A percentile compares a stretch with the other conserved stretches of the same genome.
Conservation (phyloP, 2,329 filamentous ascomycete species). For the Venturia aucupariae region DNA sequence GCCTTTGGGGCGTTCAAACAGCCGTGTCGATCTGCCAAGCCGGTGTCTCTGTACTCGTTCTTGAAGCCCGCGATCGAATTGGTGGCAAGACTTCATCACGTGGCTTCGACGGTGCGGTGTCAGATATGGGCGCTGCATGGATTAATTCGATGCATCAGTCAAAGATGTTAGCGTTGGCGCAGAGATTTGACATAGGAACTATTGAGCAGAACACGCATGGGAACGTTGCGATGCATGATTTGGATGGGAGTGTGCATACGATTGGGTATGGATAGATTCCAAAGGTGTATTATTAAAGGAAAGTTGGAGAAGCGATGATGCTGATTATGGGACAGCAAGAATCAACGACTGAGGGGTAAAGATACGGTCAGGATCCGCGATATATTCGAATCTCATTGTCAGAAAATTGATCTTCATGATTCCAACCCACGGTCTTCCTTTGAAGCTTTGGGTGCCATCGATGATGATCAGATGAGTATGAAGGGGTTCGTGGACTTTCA, state of each 20-base stretch:
- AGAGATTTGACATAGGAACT: background rate
- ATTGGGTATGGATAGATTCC: constrained; percentile 3
- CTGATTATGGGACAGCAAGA: background rate
- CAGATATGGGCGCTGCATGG: constrained; percentile 24
- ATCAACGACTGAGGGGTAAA: background rate
- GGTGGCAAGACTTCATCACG: constrained; percentile 20
- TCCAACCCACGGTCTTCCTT: background rate
- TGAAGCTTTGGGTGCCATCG: background rate
- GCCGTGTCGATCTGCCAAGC: too few relatives aligned
- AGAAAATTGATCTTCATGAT: background rate
- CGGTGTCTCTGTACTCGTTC: constrained; percentile 18
- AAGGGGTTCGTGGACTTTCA: constrained; percentile 3
- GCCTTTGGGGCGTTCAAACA: too few relatives aligned
- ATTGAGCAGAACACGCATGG: constrained; percentile 1
- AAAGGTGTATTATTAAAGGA: background rate
- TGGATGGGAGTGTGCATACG: background rate
- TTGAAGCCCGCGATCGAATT: constrained; percentile 27
- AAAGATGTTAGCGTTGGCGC: constrained; percentile 11
- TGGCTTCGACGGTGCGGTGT: constrained; percentile 17
- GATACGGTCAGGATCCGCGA: constrained; percentile 2
- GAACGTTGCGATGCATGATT: background rate
- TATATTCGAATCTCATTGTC: constrained; percentile 2
- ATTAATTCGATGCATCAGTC: constrained; percentile 17
- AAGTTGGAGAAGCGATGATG: background rate
- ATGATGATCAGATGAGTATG: constrained; percentile 8